phyloP scores from a whole-genome alignment of 805 yeast genomes.

The Myxozyma lipomycoides region DNA sequence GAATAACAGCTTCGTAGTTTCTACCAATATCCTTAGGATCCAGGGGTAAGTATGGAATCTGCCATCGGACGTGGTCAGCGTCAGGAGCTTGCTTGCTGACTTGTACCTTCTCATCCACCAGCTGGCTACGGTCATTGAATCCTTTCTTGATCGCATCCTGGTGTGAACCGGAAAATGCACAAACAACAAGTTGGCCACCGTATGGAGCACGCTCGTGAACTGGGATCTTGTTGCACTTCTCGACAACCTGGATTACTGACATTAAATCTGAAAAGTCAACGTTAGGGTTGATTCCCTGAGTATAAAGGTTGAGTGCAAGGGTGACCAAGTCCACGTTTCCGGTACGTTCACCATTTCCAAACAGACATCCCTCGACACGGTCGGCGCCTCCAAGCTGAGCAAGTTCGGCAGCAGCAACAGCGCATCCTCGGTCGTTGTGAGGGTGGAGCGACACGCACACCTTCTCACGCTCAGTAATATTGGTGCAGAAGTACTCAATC shows the following conservation, averaged over 20 bases:
- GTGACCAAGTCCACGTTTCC: slow-evolving; percentile 83
- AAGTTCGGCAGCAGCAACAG: slow-evolving; percentile 82
- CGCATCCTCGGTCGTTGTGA: slow-evolving; percentile 83
- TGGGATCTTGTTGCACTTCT: slow-evolving; percentile 75
- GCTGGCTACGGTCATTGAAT: slow-evolving; percentile 49
- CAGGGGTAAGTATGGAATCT: slow-evolving; percentile 74
- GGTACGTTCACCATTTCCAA: slow-evolving; percentile 84
- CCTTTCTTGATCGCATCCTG: slow-evolving; percentile 89
- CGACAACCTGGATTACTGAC: slow-evolving; percentile 66
- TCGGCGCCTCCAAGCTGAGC: slow-evolving; percentile 85
- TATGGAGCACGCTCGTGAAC: slow-evolving; percentile 77
- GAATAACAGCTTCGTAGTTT: slow-evolving; percentile 85
- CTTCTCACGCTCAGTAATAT: slow-evolving; percentile 61
- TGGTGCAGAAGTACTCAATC: slow-evolving; percentile 65
- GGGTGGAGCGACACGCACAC: slow-evolving; percentile 75
- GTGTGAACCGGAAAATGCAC: slow-evolving; percentile 82
- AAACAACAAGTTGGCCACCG: slow-evolving; percentile 77
- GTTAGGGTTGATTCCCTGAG: slow-evolving; percentile 71
- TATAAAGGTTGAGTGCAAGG: slow-evolving; percentile 68
- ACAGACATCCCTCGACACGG: slow-evolving; percentile 79
- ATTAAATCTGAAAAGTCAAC: slow-evolving; percentile 67
- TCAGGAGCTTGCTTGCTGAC: slow-evolving; percentile 10
- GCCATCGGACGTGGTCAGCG: slow-evolving; percentile 49
- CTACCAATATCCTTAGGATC: slow-evolving; percentile 84
- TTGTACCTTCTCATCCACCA: slow-evolving; percentile 20